phyloP scores from a whole-genome alignment of 2,329 filamentous ascomycete species.

The Alternaria hordeiaustralica region DNA sequence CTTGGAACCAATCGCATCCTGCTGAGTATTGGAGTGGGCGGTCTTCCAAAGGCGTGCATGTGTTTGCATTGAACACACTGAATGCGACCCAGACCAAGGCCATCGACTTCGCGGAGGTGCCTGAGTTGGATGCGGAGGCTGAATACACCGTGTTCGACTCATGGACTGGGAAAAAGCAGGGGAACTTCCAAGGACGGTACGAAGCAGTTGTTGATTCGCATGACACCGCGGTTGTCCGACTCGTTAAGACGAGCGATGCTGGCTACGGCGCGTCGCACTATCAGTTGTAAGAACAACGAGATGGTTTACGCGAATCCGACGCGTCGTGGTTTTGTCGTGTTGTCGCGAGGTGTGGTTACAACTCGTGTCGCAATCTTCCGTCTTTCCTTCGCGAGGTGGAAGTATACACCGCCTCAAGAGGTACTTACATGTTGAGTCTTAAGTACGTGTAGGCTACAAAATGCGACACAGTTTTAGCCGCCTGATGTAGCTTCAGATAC shows the following conservation, averaged over 20 bases:
- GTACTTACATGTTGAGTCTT: neutral
- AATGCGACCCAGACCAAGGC: conserved; percentile 17
- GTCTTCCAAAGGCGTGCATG: conserved; percentile 29
- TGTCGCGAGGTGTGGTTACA: neutral
- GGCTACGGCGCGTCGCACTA: neutral
- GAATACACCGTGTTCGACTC: conserved; percentile 26
- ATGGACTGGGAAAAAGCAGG: conserved; percentile 25
- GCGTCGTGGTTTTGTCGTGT: neutral
- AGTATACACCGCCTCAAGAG: neutral
- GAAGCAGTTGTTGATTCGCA: neutral
- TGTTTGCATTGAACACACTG: conserved; percentile 37
- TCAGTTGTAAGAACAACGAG: neutral
- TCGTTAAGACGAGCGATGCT: neutral
- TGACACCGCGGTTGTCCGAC: conserved; percentile 1
- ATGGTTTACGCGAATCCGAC: neutral
- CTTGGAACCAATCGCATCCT: conserved; percentile 52
- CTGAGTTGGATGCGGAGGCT: conserved; percentile 16
- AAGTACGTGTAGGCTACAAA: neutral
- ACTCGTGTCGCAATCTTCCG: neutral
- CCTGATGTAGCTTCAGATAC: neutral
- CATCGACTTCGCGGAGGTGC: conserved; percentile 28
- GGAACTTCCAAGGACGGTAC: conserved; percentile 4
- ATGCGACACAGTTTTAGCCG: neutral
- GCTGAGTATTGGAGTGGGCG: conserved; percentile 39
- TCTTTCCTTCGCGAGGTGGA: no score